phyloP scores from a whole-genome alignment of 495 filamentous ascomycete species.

The Pyrenopolyporus hunteri region DNA sequence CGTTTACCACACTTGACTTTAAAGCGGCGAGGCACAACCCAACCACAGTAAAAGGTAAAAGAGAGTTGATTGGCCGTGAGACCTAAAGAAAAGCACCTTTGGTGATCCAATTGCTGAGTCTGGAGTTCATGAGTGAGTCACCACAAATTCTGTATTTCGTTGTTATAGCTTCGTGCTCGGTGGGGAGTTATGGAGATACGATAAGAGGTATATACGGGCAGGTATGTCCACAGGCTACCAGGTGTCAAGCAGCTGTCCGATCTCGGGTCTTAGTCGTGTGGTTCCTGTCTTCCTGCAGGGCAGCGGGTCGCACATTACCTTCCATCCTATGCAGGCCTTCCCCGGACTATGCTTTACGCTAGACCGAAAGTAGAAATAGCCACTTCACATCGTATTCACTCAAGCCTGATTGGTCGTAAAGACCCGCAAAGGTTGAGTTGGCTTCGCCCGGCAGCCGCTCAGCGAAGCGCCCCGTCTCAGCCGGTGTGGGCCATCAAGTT shows the following conservation, averaged over 20 bases:
- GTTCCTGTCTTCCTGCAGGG: conserved; percentile 24
- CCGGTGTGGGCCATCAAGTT: conserved; percentile 17
- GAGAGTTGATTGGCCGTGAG: no score
- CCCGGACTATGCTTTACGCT: conserved; percentile 11
- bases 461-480: conserved; percentile 27
- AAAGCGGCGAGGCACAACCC: no score
- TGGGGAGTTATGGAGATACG: conserved; percentile 12
- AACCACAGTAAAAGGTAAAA: no score
- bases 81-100: no score
- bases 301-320: no score
- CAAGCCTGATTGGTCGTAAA: conserved; percentile 5
- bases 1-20: no score
- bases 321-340: conserved; percentile 10
- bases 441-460: conserved; percentile 17
- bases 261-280: conserved; percentile 1
- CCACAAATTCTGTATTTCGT: conserved; percentile 1
- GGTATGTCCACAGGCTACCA: neutral
- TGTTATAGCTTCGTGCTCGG: conserved; percentile 5
- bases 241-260: conserved; percentile 19
- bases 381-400: conserved; percentile 12
- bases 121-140: conserved; percentile 11
- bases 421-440: conserved; percentile 7
- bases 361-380: conserved; percentile 2
- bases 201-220: neutral
- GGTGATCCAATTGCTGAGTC: no score